phyloP scores from a whole-genome alignment of 2,329 filamentous ascomycete genomes.

The Botrytis deweyae region DNA sequence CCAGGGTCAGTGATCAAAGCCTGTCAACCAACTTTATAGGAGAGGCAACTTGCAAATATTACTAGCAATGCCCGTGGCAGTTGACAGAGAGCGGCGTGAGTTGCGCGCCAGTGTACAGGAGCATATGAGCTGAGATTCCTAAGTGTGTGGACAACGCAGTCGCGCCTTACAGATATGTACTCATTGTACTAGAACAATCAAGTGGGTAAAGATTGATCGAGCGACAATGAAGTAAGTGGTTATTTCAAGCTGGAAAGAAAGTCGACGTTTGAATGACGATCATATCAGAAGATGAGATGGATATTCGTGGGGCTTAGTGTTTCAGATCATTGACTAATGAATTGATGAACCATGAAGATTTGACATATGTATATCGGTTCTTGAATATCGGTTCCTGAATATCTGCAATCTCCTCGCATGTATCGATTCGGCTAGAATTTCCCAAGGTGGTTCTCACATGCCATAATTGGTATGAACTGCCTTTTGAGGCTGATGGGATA shows the following conservation, averaged over 20 bases:
- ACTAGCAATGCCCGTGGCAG: neutral
- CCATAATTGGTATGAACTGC: constrained; percentile 57
- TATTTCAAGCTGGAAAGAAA: constrained; percentile 31
- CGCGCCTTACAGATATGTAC: constrained; percentile 30
- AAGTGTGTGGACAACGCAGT: neutral
- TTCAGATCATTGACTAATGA: constrained; percentile 42
- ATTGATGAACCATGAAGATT: constrained; percentile 42
- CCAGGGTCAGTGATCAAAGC: neutral
- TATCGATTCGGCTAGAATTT: constrained; percentile 60
- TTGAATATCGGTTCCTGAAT: constrained; percentile 44
- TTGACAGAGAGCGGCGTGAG: neutral
- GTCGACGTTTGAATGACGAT: constrained; percentile 43
- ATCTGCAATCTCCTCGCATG: constrained; percentile 29
- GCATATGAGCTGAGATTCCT: neutral
- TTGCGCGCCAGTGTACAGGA: neutral
- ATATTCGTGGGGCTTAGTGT: constrained; percentile 21
- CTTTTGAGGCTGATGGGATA: constrained; percentile 58
- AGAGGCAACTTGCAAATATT: neutral
- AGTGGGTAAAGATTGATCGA: constrained; percentile 39
- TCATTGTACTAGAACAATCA: constrained; percentile 32
- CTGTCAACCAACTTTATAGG: neutral
- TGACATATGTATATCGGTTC: constrained; percentile 47
- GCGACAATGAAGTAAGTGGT: constrained; percentile 47
- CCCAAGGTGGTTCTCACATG: constrained; percentile 38
- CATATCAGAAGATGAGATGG: constrained; percentile 32